Percentiles rank a stretch among this genome's conserved stretches.
These are phyloP conservation scores for Vaccinium darrowii DNA, from an alignment of 148 eudicot species.

Conservation along the genomic window DNA sequence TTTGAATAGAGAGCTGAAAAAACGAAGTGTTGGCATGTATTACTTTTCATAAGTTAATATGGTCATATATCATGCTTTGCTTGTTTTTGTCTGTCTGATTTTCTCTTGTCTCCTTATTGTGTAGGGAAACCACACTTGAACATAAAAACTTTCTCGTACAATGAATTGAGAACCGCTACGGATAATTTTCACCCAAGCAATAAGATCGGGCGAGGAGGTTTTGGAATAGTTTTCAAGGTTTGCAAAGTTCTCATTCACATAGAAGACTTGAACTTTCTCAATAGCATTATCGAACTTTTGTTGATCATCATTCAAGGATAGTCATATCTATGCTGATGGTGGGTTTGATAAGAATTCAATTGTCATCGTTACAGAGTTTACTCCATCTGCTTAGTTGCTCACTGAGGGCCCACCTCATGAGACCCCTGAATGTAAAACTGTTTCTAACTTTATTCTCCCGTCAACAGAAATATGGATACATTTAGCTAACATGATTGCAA, in stretches of 20 bases:
- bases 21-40: background rate
- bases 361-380: background rate
- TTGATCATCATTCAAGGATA: background rate
- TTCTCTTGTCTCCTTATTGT: constrained; percentile 16
- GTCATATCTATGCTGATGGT: background rate
- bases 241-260: background rate
- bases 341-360: background rate
- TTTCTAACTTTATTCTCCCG: background rate
- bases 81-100: background rate
- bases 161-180: constrained; percentile 61
- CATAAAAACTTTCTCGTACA: constrained; percentile 57
- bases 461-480: background rate
- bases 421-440: background rate
- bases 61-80: background rate
- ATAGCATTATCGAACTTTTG: background rate
- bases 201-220: constrained; percentile 84
- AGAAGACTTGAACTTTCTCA: background rate
- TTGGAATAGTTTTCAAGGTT: constrained; percentile 89
- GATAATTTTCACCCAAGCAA: constrained; percentile 51
- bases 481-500: background rate
- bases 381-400: background rate
- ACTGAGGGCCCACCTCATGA: background rate
- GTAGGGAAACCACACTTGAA: constrained; percentile 45
- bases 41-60: background rate
- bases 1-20: background rate